phyloP scores from a whole-genome alignment of 495 filamentous ascomycete genomes.

The Stereocaulon alpinum region DNA sequence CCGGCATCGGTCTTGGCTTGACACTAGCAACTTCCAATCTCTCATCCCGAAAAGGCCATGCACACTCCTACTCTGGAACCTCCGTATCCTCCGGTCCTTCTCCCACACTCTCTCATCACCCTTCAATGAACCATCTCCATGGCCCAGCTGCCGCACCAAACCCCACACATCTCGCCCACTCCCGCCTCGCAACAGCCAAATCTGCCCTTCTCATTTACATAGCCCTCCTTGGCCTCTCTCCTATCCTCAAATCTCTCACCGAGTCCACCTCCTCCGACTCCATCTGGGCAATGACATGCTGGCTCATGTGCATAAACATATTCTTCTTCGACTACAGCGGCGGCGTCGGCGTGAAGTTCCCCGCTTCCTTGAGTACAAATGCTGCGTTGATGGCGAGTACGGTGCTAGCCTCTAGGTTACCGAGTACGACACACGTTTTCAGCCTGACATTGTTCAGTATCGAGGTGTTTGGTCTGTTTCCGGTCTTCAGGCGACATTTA shows the following conservation, averaged over 20 bases:
- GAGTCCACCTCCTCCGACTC: constrained; percentile 80
- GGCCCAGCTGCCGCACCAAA: constrained; percentile 22
- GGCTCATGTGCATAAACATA: constrained; percentile 88
- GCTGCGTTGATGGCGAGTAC: constrained; percentile 92
- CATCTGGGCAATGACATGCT: constrained; percentile 93
- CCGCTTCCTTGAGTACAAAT: constrained; percentile 85
- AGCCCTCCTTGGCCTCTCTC: constrained; percentile 77
- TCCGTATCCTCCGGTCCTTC: constrained; percentile 15
- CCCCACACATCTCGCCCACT: constrained; percentile 40
- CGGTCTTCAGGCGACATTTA: constrained; percentile 82
- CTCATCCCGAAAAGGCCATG: constrained; percentile 15
- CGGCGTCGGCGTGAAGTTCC: constrained; percentile 53
- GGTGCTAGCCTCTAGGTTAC: constrained; percentile 78
- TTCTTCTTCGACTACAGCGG: constrained; percentile 94
- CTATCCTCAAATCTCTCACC: constrained; percentile 89
- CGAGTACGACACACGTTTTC: constrained; percentile 87
- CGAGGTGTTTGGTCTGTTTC: constrained; percentile 93
- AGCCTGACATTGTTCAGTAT: constrained; percentile 91
- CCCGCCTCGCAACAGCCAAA: constrained; percentile 66
- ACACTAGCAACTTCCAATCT: constrained; percentile 25
- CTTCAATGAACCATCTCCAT: constrained; percentile 14
- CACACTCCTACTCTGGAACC: constrained; percentile 17
- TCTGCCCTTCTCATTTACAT: constrained; percentile 91
- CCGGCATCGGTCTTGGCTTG: constrained; percentile 39
- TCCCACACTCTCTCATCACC: constrained; percentile 12